phyloP scores from a whole-genome alignment of 371 early-diverging fungal species.

The Mortierella sp. region DNA sequence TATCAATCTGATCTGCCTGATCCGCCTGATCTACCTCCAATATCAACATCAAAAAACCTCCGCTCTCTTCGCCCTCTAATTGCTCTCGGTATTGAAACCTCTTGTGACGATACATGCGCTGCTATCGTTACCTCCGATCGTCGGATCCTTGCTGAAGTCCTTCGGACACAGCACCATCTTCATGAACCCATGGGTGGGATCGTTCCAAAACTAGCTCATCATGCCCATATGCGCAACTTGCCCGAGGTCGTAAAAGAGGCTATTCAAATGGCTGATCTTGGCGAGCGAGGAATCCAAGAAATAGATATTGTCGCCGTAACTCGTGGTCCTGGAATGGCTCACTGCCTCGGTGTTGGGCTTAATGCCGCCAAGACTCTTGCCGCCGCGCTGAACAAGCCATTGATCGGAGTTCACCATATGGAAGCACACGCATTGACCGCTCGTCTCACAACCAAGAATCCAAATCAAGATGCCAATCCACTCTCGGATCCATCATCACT shows the following conservation, averaged over 20 bases:
- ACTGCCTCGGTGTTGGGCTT: slow-evolving; percentile 81
- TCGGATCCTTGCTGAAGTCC: slow-evolving; percentile 73
- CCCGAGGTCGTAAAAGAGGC: slow-evolving; percentile 76
- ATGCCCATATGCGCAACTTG: slow-evolving; percentile 75
- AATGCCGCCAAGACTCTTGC: slow-evolving; percentile 87
- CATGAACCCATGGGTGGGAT: slow-evolving; percentile 89
- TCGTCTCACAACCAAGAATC: slow-evolving; percentile 28
- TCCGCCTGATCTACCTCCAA: neutral
- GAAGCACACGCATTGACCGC: slow-evolving; percentile 60
- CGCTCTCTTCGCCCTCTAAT: slow-evolving; percentile 54
- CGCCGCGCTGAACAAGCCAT: slow-evolving; percentile 76
- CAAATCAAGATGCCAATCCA: neutral
- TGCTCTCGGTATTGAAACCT: slow-evolving; percentile 84
- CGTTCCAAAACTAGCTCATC: slow-evolving; percentile 82
- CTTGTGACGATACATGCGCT: slow-evolving; percentile 89
- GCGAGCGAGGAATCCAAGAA: slow-evolving; percentile 59
- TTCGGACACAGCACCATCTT: slow-evolving; percentile 74
- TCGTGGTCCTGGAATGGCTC: slow-evolving; percentile 85
- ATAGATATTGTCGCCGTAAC: slow-evolving; percentile 89
- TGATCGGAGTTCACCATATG: slow-evolving; percentile 92
- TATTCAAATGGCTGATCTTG: slow-evolving; percentile 68
- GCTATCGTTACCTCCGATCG: slow-evolving; percentile 83
- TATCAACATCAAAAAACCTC: neutral
- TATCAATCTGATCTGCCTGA: neutral
- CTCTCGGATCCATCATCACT: neutral